Base-by-base conservation (phyloP, 768 basidiomycete genomes). In the Porphyrellus cyaneotinctus region DNA sequence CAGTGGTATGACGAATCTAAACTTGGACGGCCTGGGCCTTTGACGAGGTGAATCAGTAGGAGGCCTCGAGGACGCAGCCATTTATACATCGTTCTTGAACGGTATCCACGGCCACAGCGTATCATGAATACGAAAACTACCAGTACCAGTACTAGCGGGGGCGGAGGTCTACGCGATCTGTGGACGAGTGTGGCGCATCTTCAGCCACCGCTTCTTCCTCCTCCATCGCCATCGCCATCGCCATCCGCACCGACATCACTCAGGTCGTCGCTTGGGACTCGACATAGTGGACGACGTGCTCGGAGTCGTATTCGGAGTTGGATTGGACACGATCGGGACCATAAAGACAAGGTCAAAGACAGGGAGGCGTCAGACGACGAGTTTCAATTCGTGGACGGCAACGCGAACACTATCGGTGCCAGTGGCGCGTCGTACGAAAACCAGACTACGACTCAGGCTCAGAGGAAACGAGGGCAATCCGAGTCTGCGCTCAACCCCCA, bases 111-210 rank as follows among this genome's bases (percentile, higher is more conserved):
- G n/a, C n/a, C n/a, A n/a, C n/a, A n/a, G n/a, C n/a, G n/a, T n/a
- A n/a, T 28, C 26, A 28, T 28, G 26, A 28, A 28, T 12, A 30
- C 12, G 10, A 56, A 57, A 24, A n/a, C 43, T n/a, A 30, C 26
- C 2, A 20, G 33, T 6, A n/a, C 9, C 26, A 28, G 26, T 28
- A 4, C 9, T 28, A 42, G 39, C 18, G 30, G 2, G 11, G 20
- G 39, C 7, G 39, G 39, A 18, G 37, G n/a, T 1, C 44, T 64
- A 22, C 62, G 58, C 51, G 62, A 56, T 28, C 47, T 65, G 47
- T 49, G 59, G 52, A 59, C 63, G 41, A 50, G 57, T 54, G 52
- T 63, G 52, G 60, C 60, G 48, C 62, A 53, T 39, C 59, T 64
- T 41, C 43, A 47, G n/a, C 51, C 51, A 36, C 15, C 38, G 13